phyloP scores from a whole-genome alignment of 768 basidiomycete genomes.

The Pisolithus marmoratus region DNA sequence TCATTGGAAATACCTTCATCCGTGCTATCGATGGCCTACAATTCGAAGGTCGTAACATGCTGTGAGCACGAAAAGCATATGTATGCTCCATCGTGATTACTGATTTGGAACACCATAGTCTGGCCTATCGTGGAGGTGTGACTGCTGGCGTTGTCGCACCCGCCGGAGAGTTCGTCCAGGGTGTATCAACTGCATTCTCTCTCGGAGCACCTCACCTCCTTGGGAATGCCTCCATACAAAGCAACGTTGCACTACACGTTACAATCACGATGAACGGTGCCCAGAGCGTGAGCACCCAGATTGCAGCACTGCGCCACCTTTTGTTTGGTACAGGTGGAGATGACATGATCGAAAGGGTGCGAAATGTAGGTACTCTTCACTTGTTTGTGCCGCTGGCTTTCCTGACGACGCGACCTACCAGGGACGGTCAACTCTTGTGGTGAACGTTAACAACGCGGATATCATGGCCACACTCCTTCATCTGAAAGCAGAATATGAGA shows the following conservation, averaged over 20 bases:
- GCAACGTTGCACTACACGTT: constrained; percentile 59
- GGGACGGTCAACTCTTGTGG: constrained; percentile 61
- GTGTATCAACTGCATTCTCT: constrained; percentile 58
- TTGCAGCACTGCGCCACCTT: constrained; percentile 57
- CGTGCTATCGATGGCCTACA: constrained; percentile 71
- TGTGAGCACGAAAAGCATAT: constrained; percentile 41
- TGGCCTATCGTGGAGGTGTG: constrained; percentile 62
- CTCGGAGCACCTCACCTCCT: constrained; percentile 53
- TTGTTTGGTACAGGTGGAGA: constrained; percentile 50
- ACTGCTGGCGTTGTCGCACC: constrained; percentile 52
- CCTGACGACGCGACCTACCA: constrained; percentile 13
- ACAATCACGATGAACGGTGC: constrained; percentile 36
- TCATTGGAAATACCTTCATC: constrained; percentile 51
- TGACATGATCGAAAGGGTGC: constrained; percentile 14
- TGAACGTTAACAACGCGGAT: constrained; percentile 65
- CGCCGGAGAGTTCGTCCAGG: constrained; percentile 44
- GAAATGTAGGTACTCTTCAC: constrained; percentile 5
- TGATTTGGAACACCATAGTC: constrained; percentile 28
- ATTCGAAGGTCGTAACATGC: constrained; percentile 62
- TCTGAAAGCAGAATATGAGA: constrained; percentile 64
- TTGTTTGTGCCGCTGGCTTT: not conserved
- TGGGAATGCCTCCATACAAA: constrained; percentile 55
- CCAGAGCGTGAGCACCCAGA: constrained; percentile 60
- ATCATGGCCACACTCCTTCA: constrained; percentile 65
- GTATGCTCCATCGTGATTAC: not conserved